Evolutionary conservation across 1,139 yeast species (phyloP), one percentile per base, ranked within the genome.

Genomic region (Debaryomycetaceae sp.): DNA sequence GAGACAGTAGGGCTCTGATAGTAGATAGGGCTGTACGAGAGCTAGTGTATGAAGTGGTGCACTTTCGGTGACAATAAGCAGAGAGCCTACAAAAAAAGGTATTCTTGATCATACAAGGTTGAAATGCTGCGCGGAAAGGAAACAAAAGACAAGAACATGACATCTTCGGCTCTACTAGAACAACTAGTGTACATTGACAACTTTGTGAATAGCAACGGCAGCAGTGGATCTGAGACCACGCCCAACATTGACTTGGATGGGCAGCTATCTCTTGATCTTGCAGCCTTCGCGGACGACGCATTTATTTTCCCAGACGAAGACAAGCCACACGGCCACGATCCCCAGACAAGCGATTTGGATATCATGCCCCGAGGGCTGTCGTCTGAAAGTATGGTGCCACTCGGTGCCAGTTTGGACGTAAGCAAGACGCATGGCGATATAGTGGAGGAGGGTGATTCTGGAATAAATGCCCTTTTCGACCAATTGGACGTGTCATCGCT

Each of bases 241-340:
- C 75, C 75, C 5, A 69, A 67, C 61, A 52, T 73, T 48, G 81
- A 75, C 47, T 75, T 80, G 36, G 90, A 85, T 56, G 87, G 85
- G 45, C 85, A 85, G 52, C 65, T 85, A 27, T 80, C 86, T 27
- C 80, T 85, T 34, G 93, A 85, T 59, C 70, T 85, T 52, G 86
- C 89, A 14, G 90, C 89, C 1, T 85, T 85, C 72, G 91, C 90
- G 1, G 90, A 85, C 55, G 90, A 85, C 50, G 76, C 85, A 6
- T 85, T 85, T 53, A 77, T 85, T 4, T 85, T 85, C 58, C 89
- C 90, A 0, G 93, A 85, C 58, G 91, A 85, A 58, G 90, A 84
- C 37, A 84, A 85, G 58, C 83, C 24, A 34, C 38, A 40, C 24
- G 17, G 27, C 20, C 38, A 27, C 8, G 31, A 27, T 11, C 8